Evolutionary conservation across 2,329 filamentous ascomycete species (phyloP).

Genomic region (Talaromyces marneffei): DNA sequence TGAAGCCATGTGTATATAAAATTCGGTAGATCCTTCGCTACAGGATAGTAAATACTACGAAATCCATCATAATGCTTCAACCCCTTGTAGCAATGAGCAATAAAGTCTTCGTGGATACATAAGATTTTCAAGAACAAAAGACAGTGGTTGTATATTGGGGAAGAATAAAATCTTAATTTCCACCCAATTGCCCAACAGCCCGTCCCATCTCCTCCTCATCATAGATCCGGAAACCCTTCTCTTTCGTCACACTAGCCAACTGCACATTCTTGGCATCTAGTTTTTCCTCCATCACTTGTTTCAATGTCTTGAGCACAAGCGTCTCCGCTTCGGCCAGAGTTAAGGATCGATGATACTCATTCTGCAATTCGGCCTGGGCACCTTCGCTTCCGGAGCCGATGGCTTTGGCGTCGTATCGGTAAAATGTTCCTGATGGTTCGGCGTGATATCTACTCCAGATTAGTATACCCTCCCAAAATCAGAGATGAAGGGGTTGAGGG

Average conservation of each 20-base stretch:
- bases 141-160: background rate
- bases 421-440: constrained; percentile 96
- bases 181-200: constrained; percentile 67
- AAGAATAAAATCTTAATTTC: constrained; percentile 26
- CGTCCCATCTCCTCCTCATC: constrained; percentile 93
- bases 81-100: no score
- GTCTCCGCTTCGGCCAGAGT: constrained; percentile 91
- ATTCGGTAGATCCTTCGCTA: constrained; percentile 52
- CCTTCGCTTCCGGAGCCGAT: constrained; percentile 97
- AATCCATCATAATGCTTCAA: background rate
- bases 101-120: constrained; percentile 7
- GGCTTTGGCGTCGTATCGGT: constrained; percentile 97
- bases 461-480: background rate
- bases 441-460: constrained; percentile 68
- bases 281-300: constrained; percentile 99
- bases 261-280: constrained; percentile 98
- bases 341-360: constrained; percentile 97
- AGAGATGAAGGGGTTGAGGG: background rate
- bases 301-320: constrained; percentile 91
- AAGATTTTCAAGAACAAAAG: constrained; percentile 8
- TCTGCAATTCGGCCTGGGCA: constrained; percentile 94
- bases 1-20: constrained; percentile 97
- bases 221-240: constrained; percentile 98
- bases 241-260: constrained; percentile 93
- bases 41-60: background rate